Evolutionary conservation across 2,329 filamentous ascomycete genomes (phyloP), one percentile per base, ranked within the genome.

Genomic region (Magnaporthiopsis incrustans): DNA sequence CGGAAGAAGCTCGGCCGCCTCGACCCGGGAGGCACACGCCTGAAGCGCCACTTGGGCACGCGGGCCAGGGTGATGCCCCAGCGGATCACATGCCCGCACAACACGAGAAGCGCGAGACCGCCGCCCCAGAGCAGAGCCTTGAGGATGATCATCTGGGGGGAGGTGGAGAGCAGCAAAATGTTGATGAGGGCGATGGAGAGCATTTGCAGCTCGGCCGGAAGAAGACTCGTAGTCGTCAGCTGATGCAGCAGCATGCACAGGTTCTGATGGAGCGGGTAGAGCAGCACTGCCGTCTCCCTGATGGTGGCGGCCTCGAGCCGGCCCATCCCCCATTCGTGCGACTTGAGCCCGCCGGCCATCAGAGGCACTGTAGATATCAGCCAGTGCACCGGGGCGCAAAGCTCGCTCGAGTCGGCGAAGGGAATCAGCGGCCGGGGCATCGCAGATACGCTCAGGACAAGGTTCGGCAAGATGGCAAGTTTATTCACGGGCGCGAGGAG

Each of bases 21-120:
- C 64, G 73, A 71, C 6, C 69, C 70, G 35, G 71, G 73, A 1
- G 77, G 73, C 25, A 81, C 77, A 64, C 87, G 85, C 69, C 86
- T 84, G 70, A 98, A 93, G 58, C 93, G 90, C 92, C 94, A 97
- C 70, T 87, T 92, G 2, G 95, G 95, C 25, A 98, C 91, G 65
- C 94, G 84, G 62, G 94, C 93, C 66, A 99, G 78, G 32, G 89
- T 84, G 63, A 98, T 89, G 59, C 91, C 92, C 90, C 91, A 96
- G 70, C 83, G 84, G 50, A 98, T 85, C 15, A 95, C 85, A 35
- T 87, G 82, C 35, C 86, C 85, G 72, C 92, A 96, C 7, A 85
- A 78, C 4, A 94, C 77, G 63, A 97, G 85, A 22, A 96, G 75
- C 59, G 85, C 83, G 35, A 97, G 75, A 1, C 93, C 92, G n/a